Conservation (phyloP, 2,329 filamentous ascomycete genomes). For the Aspergillus japonicus region DNA sequence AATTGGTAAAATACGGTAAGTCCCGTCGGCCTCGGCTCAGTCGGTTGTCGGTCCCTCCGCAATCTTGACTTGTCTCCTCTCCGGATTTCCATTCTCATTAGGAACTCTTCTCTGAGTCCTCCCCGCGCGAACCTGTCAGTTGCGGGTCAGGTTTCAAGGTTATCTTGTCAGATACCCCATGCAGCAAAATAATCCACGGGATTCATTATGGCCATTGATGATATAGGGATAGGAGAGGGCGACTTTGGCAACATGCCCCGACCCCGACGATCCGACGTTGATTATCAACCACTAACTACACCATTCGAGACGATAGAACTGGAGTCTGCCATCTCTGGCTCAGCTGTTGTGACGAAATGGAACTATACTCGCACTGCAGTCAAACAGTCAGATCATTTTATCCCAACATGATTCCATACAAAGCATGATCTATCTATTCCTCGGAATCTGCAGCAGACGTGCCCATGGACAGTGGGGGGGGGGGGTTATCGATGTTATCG, state of each 20-base stretch:
- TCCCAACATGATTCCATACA: not conserved
- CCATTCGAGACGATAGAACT: not conserved
- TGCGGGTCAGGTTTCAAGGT: not conserved
- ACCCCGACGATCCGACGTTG: not conserved
- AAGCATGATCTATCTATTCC: not conserved
- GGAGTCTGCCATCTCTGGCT: not conserved
- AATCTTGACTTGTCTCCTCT: not conserved
- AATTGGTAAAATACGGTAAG: slow-evolving; percentile 29
- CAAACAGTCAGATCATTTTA: no score
- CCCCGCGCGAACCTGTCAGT: not conserved
- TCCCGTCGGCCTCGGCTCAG: slow-evolving; percentile 18
- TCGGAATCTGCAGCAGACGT: not conserved
- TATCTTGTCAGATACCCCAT: not conserved
- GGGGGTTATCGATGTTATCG: no score
- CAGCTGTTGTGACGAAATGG: not conserved
- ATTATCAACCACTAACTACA: not conserved
- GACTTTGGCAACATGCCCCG: not conserved
- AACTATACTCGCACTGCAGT: not conserved
- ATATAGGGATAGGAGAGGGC: not conserved
- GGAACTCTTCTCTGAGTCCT: not conserved
- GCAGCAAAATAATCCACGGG: not conserved
- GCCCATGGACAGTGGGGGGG: not conserved
- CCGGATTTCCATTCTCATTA: not conserved
- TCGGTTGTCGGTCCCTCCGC: slow-evolving; percentile 16
- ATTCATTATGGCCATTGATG: not conserved